Base-by-base conservation (phyloP, 345 rosid species). In the Citrus reticulata region DNA sequence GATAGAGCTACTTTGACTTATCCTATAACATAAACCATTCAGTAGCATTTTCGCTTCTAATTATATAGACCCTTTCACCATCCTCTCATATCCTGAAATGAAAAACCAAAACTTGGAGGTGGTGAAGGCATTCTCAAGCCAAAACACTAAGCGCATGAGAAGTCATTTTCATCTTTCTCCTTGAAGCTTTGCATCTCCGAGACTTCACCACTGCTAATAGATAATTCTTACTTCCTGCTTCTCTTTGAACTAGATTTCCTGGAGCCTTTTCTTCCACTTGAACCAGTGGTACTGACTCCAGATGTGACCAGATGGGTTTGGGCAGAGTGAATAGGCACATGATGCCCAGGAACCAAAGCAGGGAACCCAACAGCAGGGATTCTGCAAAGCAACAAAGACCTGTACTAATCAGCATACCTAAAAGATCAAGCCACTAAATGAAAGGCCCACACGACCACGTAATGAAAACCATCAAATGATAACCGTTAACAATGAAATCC, bases 361-460 rank as follows among this genome's bases (percentile, higher is more conserved):
- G 98, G 99, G 99, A 95, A 95, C 95, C 99, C 99, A 92, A 89
- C 99, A 90, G 97, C 99, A 95, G 99, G 97, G 99, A 91, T 93
- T 95, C 95, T 91, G 90, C 86, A 88, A 22, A 62, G n/a, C 59
- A 70, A 76, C 25, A 68, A 67, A 51, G 5, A 77, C 6, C 59
- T 61, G 49, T 3, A 19, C 60, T 25, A 25, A 64, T 73, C 79
- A 78, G 60, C 19, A 73, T 7, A 39, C 17, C 69, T 30, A 32
- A 70, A n/a, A 71, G 58, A 74, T 54, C 73, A 70, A 35, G 2
- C 51, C 40, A 77, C 22, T 16, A 11, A 67, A 20, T 19, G 13
- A 69, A 46, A 37, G 58, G 60, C 42, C 49, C 54, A 46, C 6
- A 7, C 3, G 14, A 27, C 13, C 58, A 25, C 34, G 14, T 19